Evolutionary conservation across 192 early-diverging fungal species (phyloP).

Genomic region (Backusella morwellensis): DNA sequence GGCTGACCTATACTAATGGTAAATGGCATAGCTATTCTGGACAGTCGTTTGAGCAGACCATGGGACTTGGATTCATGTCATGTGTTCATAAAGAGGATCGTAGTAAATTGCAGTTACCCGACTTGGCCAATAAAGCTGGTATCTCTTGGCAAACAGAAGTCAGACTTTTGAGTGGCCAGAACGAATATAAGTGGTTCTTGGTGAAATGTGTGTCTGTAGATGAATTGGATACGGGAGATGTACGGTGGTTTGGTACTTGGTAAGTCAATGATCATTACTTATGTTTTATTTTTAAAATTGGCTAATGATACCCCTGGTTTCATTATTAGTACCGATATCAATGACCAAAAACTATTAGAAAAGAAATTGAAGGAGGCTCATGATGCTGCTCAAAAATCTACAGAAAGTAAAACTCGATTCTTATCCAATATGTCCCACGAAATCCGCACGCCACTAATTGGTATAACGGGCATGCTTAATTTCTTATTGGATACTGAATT

Average conservation of each 20-base stretch:
- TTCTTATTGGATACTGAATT: slow-evolving; percentile 75
- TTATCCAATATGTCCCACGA: slow-evolving; percentile 67
- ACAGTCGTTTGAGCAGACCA: slow-evolving; percentile 45
- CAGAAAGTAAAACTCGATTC: slow-evolving; percentile 61
- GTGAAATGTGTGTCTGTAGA: slow-evolving; percentile 58
- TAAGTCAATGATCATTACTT: slow-evolving; percentile 10
- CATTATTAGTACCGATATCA: slow-evolving; percentile 49
- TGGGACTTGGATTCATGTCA: slow-evolving; percentile 52
- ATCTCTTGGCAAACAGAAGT: slow-evolving; percentile 46
- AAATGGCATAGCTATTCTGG: slow-evolving; percentile 57
- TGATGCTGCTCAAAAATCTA: slow-evolving; percentile 56
- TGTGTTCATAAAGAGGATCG: slow-evolving; percentile 56
- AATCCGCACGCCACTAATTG: slow-evolving; percentile 81
- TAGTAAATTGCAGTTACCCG: slow-evolving; percentile 42
- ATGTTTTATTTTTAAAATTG: not conserved
- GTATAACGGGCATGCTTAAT: slow-evolving; percentile 74
- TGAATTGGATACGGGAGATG: slow-evolving; percentile 40
- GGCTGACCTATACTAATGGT: slow-evolving; percentile 51
- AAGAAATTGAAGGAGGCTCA: slow-evolving; percentile 58
- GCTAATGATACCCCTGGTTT: not conserved
- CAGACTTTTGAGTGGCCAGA: slow-evolving; percentile 41
- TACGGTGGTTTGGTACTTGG: slow-evolving; percentile 59
- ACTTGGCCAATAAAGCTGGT: slow-evolving; percentile 35
- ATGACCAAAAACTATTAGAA: slow-evolving; percentile 57
- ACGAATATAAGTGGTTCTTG: slow-evolving; percentile 51